phyloP scores from a whole-genome alignment of 108 stramenopile species.

The Nannochloropsis granulata region DNA sequence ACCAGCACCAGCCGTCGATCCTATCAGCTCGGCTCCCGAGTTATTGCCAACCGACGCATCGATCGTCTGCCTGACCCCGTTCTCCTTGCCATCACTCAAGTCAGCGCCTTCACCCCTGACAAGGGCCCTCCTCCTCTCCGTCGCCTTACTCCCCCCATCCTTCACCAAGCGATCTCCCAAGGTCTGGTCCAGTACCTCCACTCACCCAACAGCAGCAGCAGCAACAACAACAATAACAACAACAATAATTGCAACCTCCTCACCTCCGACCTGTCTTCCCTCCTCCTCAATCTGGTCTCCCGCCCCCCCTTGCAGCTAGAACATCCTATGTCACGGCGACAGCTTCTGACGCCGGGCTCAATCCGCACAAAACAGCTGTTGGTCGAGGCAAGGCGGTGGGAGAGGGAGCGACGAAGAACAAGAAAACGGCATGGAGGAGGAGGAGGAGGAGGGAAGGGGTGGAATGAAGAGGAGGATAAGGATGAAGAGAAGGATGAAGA shows the following conservation, averaged over 20 bases:
- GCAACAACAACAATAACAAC: background rate
- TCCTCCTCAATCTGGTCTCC: background rate
- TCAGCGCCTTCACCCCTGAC: background rate
- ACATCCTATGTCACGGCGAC: background rate
- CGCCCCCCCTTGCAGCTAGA: background rate
- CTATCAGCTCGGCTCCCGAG: background rate
- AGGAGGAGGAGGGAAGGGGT: background rate
- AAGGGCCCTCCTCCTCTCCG: background rate
- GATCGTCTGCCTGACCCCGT: background rate
- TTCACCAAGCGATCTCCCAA: background rate
- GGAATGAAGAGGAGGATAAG: background rate
- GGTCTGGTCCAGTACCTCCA: background rate
- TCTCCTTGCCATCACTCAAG: background rate
- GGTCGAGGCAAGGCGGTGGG: background rate
- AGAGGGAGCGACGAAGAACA: background rate
- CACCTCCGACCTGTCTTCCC: background rate
- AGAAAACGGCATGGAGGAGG: background rate
- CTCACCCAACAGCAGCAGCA: background rate
- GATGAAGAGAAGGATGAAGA: background rate
- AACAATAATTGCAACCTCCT: background rate
- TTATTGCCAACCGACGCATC: background rate
- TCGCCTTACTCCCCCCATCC: background rate
- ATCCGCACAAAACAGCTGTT: background rate
- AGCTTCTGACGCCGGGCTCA: background rate
- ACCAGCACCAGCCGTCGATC: background rate